A percentile compares a stretch with the other conserved stretches of the same genome.
phyloP scores from a whole-genome alignment of 2,329 filamentous ascomycete species.

The Microcera coccophila region DNA sequence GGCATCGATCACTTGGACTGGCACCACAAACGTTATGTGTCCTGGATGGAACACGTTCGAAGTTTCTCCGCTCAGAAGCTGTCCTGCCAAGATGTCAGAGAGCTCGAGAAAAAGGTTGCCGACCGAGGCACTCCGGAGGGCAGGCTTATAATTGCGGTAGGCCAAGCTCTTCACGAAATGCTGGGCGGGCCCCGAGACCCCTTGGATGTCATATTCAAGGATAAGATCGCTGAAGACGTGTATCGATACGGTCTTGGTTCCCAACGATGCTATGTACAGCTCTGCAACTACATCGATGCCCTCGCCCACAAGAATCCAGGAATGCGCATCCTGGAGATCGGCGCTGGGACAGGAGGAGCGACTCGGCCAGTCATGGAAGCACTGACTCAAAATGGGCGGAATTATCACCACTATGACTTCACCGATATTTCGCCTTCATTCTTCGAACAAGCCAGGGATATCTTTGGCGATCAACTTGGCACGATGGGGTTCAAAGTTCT shows the following conservation, averaged over 20 bases:
- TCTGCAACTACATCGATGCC: slow-evolving; percentile 4
- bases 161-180: slow-evolving; percentile 30
- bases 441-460: slow-evolving; percentile 25
- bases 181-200: slow-evolving; percentile 32
- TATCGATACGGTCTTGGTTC: slow-evolving; percentile 20
- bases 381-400: background rate
- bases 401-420: slow-evolving; percentile 33
- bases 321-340: slow-evolving; percentile 37
- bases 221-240: slow-evolving; percentile 30
- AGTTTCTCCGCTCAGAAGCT: background rate
- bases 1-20: background rate
- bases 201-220: slow-evolving; percentile 34
- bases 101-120: background rate
- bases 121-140: slow-evolving; percentile 24
- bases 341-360: slow-evolving; percentile 34
- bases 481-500: slow-evolving; percentile 26
- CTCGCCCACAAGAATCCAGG: slow-evolving; percentile 32
- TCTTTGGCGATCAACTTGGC: slow-evolving; percentile 1
- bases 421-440: slow-evolving; percentile 38
- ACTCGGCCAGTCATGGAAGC: slow-evolving; percentile 6
- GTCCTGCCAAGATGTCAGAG: slow-evolving; percentile 24
- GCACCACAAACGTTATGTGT: slow-evolving; percentile 20
- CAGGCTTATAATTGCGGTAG: slow-evolving; percentile 29
- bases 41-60: slow-evolving; percentile 18
- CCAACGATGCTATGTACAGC: slow-evolving; percentile 1